Conservation (phyloP, 768 basidiomycete species). For the Suillus subalutaceus region DNA sequence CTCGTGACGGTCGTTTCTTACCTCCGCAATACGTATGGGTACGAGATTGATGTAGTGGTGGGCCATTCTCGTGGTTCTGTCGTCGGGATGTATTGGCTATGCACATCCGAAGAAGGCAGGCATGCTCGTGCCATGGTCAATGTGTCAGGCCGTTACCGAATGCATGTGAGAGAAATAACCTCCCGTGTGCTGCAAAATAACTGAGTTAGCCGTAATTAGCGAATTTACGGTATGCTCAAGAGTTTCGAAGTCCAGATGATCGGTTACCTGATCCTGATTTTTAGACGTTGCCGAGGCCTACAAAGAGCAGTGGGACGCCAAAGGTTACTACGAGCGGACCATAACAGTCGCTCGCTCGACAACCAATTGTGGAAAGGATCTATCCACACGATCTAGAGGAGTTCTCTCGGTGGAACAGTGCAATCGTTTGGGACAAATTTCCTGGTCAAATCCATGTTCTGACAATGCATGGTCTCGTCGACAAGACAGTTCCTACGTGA, state of each 20-base stretch:
- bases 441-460: constrained; percentile 67
- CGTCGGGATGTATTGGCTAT: constrained; percentile 70
- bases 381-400: constrained; percentile 60
- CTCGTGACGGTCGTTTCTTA: constrained; percentile 65
- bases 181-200: background rate
- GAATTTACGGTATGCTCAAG: constrained; percentile 29
- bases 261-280: constrained; percentile 10
- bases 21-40: constrained; percentile 61
- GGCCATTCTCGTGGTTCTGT: constrained; percentile 81
- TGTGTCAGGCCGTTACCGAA: constrained; percentile 76
- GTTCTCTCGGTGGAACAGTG: constrained; percentile 69
- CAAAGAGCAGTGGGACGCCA: constrained; percentile 51
- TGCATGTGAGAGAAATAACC: constrained; percentile 59
- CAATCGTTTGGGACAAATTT: constrained; percentile 69
- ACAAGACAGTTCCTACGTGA: constrained; percentile 70
- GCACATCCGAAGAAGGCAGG: constrained; percentile 59
- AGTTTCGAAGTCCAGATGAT: background rate
- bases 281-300: constrained; percentile 37
- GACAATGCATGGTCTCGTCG: constrained; percentile 75
- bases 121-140: constrained; percentile 68
- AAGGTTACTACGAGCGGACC: constrained; percentile 67
- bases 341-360: constrained; percentile 75
- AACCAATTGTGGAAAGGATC: constrained; percentile 53
- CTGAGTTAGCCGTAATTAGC: constrained; percentile 20
- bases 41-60: constrained; percentile 68